Base-by-base conservation (phyloP, 2,329 filamentous ascomycete species). In the Phialophora macrospora region DNA sequence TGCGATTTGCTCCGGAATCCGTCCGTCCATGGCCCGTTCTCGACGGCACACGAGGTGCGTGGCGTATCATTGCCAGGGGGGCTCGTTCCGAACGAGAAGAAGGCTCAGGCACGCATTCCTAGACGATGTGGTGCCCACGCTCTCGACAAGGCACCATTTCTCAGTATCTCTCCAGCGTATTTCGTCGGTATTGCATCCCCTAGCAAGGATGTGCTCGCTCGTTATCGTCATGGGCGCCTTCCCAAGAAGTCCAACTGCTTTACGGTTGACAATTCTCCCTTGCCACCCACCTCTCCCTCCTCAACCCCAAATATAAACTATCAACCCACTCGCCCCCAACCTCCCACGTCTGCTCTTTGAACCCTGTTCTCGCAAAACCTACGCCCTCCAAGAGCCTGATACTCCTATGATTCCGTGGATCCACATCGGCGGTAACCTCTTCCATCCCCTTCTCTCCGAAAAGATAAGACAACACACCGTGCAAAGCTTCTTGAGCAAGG, bases 271-370 rank as follows among this genome's bases (percentile, higher is more conserved):
- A 9, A 5, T 20, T 20, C 32, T n/a, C 26, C 9, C n/a, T 26
- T 57, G n/a, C 41, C 24, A 56, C 24, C 68, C 68, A 70, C 22
- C 4, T 28, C 17, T 64, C 60, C 26, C 32, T 69, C 44, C 54
- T 49, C 44, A 69, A 57, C 12, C 44, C 65, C 46, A 69, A 61
- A 46, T 67, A 69, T 41, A 55, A 22, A 60, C 66, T 70, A 46
- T 70, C 68, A 52, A 67, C 66, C 67, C 65, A 70, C 46, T 68
- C 44, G 1, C 52, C 60, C 2, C 65, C 68, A 38, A 70, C 41
- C 54, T 66, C 44, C 30, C 55, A 65, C 12, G 60, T 70, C 41
- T 52, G 58, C 58, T 71, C 61, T 32, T 55, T 34, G 44, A 63
- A 68, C 11, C 55, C 64, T 24, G 20, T 49, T 12, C 55, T 59